Base-by-base conservation (phyloP, 176 grass and related monocot genomes). In the Cymbopogon citratus region DNA sequence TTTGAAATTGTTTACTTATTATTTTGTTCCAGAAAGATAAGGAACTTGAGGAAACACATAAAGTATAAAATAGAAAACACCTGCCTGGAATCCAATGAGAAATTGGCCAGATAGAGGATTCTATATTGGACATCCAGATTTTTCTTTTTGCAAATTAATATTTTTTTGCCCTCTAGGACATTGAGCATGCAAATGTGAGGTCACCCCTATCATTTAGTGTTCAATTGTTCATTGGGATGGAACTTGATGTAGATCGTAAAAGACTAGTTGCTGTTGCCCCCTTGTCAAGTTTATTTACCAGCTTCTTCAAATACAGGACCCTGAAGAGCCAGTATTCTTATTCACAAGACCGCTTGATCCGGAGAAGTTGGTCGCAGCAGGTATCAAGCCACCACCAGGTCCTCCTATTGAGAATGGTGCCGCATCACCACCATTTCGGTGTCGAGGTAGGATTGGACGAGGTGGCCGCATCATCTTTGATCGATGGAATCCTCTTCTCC, bases 391-490 rank as follows among this genome's bases (percentile, higher is more conserved):
- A 5, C 89, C 88, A 73, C 62, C 72, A 54, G 87, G 80, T 88
- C 92, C 87, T 69, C 76, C 88, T 21, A 46, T 76, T 24, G 93
- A 92, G 81, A 84, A 95, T 91, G 87, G 85, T 59, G 83, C 79
- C 18, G 52, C 84, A 0, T 21, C 73, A 26, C 73, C 90, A 34
- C 76, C 85, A 57, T 98, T 85, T 78, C 74, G 79, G 4, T 94
- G 89, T 71, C 89, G 76, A 67, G 89, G 91, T 74, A 88, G 96
- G 74, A 95, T 99, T 57, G 96, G 96, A 45, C 87, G 96, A 86
- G 96, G 96, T 4, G 96, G 96, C n/a, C 92, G 96, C 59, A 88
- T 99, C 69, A 87, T 99, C 74, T 95, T 99, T 85, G 96, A 99
- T 81, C 89, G 96, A 45, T 93, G 86, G 74, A 91, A 95, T 52